Percentiles rank a stretch among this genome's conserved stretches.
These are phyloP conservation scores for Boletus reticuloceps DNA, from an alignment of 768 basidiomycete species.

Conservation along the genomic window DNA sequence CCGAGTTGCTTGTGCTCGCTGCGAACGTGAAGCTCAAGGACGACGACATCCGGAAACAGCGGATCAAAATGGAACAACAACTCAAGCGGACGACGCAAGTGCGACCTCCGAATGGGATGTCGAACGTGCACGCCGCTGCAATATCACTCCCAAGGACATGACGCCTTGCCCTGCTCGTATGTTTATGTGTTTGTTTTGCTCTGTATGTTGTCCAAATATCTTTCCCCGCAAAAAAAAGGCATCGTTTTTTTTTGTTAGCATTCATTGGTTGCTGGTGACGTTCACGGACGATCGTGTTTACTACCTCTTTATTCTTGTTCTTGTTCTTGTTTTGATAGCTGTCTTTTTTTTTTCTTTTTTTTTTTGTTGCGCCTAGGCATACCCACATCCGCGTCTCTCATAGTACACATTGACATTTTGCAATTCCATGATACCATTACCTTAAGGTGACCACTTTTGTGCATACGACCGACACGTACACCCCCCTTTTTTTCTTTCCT, in stretches of 20 bases:
- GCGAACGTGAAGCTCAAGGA: constrained; percentile 73
- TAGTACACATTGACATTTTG: too few relatives aligned
- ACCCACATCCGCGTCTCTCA: constrained; percentile 1
- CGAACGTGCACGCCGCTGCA: constrained; percentile 23
- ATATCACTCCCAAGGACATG: constrained; percentile 30
- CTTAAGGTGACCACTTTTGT: constrained; percentile 6
- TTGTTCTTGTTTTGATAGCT: constrained; percentile 1
- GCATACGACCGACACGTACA: constrained; percentile 17
- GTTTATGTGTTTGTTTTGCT: constrained; percentile 7
- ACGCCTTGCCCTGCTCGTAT: background rate
- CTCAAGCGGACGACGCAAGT: constrained; percentile 56
- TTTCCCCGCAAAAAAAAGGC: background rate
- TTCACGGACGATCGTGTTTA: background rate
- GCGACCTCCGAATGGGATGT: constrained; percentile 29
- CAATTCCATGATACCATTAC: constrained; percentile 15
- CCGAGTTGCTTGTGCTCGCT: constrained; percentile 61
- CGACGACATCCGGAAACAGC: constrained; percentile 74
- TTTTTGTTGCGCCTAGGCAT: constrained; percentile 1
- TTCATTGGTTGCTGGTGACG: background rate
- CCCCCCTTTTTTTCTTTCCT: too few relatives aligned
- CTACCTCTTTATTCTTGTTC: background rate
- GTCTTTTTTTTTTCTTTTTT: background rate
- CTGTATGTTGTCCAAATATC: constrained; percentile 1
- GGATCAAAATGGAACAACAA: constrained; percentile 72
- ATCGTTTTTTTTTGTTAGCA: background rate